These are phyloP conservation scores for Coniochaeta sp. DNA, from an alignment of 2,329 filamentous ascomycete genomes.

Conservation along the genomic window DNA sequence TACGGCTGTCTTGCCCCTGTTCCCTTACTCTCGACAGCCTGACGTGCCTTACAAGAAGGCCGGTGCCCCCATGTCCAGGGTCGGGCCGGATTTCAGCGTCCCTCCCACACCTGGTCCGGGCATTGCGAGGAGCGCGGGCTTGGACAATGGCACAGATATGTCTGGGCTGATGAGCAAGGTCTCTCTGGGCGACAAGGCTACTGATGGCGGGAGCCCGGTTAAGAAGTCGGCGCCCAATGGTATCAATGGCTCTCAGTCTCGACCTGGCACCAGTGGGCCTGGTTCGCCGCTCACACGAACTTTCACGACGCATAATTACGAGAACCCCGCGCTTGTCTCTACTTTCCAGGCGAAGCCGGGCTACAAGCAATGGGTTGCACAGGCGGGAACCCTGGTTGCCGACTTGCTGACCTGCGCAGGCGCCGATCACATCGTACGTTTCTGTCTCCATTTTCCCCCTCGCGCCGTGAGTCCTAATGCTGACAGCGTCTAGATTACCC, in stretches of 20 bases:
- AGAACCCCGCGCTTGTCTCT: constrained; percentile 48
- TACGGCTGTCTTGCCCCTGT: constrained; percentile 88
- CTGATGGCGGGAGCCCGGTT: constrained; percentile 18
- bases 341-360: constrained; percentile 74
- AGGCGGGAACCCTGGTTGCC: constrained; percentile 89
- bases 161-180: constrained; percentile 66
- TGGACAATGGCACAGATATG: constrained; percentile 63
- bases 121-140: constrained; percentile 55
- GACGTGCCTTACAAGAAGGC: constrained; percentile 96
- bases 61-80: constrained; percentile 76
- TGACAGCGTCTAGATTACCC: not conserved
- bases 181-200: constrained; percentile 38
- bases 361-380: constrained; percentile 97
- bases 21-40: constrained; percentile 93
- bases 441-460: too few relatives aligned
- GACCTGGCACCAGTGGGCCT: not conserved
- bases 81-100: constrained; percentile 85
- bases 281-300: constrained; percentile 1
- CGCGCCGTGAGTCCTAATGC: not conserved
- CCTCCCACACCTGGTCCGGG: constrained; percentile 76
- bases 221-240: not conserved
- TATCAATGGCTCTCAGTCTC: constrained; percentile 15
- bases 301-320: constrained; percentile 59
- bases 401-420: constrained; percentile 92
- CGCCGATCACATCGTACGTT: constrained; percentile 69